phyloP scores from a whole-genome alignment of 2,329 filamentous ascomycete species.

The Emydomyces testavorans region DNA sequence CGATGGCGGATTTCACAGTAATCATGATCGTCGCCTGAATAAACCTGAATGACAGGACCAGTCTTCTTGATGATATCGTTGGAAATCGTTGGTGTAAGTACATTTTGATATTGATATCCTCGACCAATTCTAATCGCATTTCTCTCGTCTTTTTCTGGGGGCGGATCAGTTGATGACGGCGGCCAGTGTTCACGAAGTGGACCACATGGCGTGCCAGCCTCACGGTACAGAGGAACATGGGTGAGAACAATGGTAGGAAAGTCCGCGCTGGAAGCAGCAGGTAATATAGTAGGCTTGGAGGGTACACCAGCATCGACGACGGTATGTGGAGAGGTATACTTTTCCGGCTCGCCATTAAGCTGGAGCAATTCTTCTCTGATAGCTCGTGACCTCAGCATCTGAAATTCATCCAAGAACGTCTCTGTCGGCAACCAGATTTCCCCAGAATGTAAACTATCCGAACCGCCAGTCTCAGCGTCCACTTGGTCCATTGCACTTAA shows the following conservation, averaged over 20 bases:
- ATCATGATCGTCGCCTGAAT: slow-evolving; percentile 95
- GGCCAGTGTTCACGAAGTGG: slow-evolving; percentile 75
- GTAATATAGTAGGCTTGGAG: slow-evolving; percentile 16
- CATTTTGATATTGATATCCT: slow-evolving; percentile 96
- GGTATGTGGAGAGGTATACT: slow-evolving; percentile 46
- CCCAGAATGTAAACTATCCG: slow-evolving; percentile 41
- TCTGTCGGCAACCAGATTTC: slow-evolving; percentile 63
- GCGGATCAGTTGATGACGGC: slow-evolving; percentile 52
- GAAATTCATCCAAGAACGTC: slow-evolving; percentile 61
- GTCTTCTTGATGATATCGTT: slow-evolving; percentile 62
- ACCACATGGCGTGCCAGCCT: slow-evolving; percentile 74
- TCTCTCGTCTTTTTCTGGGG: slow-evolving; percentile 49
- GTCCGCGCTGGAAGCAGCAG: slow-evolving; percentile 32
- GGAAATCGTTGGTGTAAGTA: slow-evolving; percentile 66
- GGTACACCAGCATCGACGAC: slow-evolving; percentile 49
- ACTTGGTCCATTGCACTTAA: slow-evolving; percentile 61
- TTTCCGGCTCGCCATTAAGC: slow-evolving; percentile 50
- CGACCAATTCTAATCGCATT: slow-evolving; percentile 66
- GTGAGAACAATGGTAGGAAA: slow-evolving; percentile 82
- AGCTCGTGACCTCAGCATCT: slow-evolving; percentile 53
- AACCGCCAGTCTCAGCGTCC: slow-evolving; percentile 38
- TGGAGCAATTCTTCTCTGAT: slow-evolving; percentile 57
- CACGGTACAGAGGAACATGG: slow-evolving; percentile 80
- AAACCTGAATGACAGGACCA: slow-evolving; percentile 65
- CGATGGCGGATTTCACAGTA: slow-evolving; percentile 85